Conservation (phyloP, 345 rosid genomes). For the Aethionema arabicum region DNA sequence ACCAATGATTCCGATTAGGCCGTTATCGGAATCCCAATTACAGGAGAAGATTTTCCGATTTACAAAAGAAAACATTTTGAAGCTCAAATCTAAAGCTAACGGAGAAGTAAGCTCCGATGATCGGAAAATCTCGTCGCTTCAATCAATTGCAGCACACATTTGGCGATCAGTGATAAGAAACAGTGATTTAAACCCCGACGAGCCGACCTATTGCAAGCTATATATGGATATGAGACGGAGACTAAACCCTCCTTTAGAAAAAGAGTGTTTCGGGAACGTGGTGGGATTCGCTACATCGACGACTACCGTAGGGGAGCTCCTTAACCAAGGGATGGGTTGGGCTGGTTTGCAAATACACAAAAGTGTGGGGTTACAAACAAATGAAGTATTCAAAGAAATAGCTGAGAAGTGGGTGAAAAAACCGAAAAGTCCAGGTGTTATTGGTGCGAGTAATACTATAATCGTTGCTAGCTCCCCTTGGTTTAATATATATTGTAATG, state of each 20-base stretch:
- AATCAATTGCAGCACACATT: too few relatives aligned
- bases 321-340: slow-evolving; percentile 28
- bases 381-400: slow-evolving; percentile 11
- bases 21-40: slow-evolving; percentile 17
- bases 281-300: slow-evolving; percentile 17
- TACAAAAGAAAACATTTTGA: slow-evolving; percentile 18
- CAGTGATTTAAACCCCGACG: slow-evolving; percentile 13
- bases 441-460: neutral
- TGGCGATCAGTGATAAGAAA: slow-evolving; percentile 8
- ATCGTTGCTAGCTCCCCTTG: slow-evolving; percentile 36
- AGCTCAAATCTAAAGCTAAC: slow-evolving; percentile 42
- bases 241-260: slow-evolving; percentile 21
- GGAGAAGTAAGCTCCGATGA: slow-evolving; percentile 9
- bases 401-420: slow-evolving; percentile 34
- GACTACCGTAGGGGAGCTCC: slow-evolving; percentile 13
- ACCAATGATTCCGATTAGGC: neutral
- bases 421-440: slow-evolving; percentile 2
- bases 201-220: slow-evolving; percentile 21
- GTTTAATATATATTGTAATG: slow-evolving; percentile 43
- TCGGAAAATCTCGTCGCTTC: slow-evolving; percentile 34
- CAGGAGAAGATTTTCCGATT: slow-evolving; percentile 40
- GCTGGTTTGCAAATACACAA: slow-evolving; percentile 25
- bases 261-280: slow-evolving; percentile 28
- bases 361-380: slow-evolving; percentile 28
- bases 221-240: slow-evolving; percentile 30